Evolutionary conservation across 495 filamentous ascomycete genomes (phyloP), one percentile per base, ranked within the genome.

Genomic region (Choiromyces venosus): DNA sequence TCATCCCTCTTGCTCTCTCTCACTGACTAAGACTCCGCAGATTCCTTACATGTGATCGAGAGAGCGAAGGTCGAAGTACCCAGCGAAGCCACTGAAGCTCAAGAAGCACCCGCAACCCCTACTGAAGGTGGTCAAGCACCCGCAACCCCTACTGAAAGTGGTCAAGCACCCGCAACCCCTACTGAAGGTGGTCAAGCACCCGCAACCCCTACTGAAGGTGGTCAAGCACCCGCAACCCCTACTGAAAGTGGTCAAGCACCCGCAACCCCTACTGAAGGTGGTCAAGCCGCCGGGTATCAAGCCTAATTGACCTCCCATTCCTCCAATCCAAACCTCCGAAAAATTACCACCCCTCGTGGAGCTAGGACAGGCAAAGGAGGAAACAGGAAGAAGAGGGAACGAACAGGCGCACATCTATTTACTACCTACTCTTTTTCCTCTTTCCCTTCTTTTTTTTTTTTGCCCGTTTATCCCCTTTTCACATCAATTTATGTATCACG

Each of bases 401-500:
- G 52, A 29, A 29, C 16, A 29, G n/a, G 25, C n/a, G n/a, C 7
- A 16, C 52, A 61, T 61, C n/a, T 61, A 61, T 14, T 4, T 29
- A 29, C 52, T 29, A 29, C n/a, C 10, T 61, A 16, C 21, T n/a
- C 25, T 25, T 25, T 29, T 25, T 18, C 21, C 21, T 21, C 10
- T 61, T 61, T 6, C 25, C 67, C 40, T 33, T 18, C n/a, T 37
- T 37, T 69, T 39, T 65, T 38, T 71, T 66, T 69, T 36, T 67
- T 42, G 65, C 5, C 37, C 18, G 9, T 44, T 68, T 29, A 12
- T 21, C 39, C 38, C 25, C 37, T 39, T 73, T 38, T 36, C 37
- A 21, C 37, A 68, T 52, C 35, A 25, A 39, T 67, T 66, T 68
- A 14, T 36, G 29, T 68, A 33, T 68, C 72, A 16, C 52, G 10